A percentile compares a stretch with the other conserved stretches of the same genome.
phyloP scores from a whole-genome alignment of 257 asterid genomes.

The Solanum verrucosum region DNA sequence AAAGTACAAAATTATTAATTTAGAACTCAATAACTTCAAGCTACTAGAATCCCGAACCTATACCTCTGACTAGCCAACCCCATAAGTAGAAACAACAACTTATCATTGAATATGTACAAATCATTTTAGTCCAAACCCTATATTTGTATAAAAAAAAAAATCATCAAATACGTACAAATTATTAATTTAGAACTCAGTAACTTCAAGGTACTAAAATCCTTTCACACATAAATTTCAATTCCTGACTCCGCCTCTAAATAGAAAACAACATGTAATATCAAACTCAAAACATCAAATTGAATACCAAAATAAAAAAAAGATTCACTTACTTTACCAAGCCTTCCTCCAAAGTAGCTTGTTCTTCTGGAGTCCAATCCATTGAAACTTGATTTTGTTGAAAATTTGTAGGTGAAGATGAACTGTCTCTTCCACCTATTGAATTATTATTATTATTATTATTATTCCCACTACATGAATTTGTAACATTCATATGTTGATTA shows the following conservation, averaged over 20 bases:
- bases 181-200: neutral
- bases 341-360: slow-evolving; percentile 59
- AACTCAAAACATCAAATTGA: neutral
- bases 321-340: slow-evolving; percentile 50
- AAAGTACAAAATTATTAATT: neutral
- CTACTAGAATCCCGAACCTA: neutral
- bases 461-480: neutral
- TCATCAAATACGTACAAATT: neutral
- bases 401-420: slow-evolving; percentile 25
- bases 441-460: neutral
- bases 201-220: neutral
- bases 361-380: slow-evolving; percentile 89
- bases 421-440: neutral
- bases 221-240: neutral
- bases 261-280: neutral
- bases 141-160: neutral
- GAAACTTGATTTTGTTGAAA: slow-evolving; percentile 71
- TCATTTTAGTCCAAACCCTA: neutral
- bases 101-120: neutral
- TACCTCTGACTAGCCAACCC: neutral
- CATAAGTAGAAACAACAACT: neutral
- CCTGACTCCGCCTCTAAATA: neutral
- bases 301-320: neutral
- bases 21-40: neutral
- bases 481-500: neutral